These are phyloP conservation scores for Thuidium tamariscinum DNA, from an alignment of 225 moss, liverwort and hornwort species.

Conservation along the genomic window DNA sequence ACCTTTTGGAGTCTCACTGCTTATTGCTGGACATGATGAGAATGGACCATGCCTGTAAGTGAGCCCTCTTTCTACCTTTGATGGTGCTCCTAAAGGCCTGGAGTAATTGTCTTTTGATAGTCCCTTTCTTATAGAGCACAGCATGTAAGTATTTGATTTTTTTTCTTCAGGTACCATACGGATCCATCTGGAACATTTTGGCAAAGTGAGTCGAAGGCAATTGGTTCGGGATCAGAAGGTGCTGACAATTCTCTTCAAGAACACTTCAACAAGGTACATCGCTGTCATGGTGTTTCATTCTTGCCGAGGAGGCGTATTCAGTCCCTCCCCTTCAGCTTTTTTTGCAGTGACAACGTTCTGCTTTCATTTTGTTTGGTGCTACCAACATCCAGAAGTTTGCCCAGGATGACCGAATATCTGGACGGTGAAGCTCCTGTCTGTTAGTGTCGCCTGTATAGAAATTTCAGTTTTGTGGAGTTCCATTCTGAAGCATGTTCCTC, in stretches of 20 bases:
- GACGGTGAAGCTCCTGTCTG: neutral
- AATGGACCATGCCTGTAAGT: constrained; percentile 87
- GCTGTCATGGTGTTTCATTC: neutral
- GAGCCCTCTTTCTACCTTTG: neutral
- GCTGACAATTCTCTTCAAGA: constrained; percentile 96
- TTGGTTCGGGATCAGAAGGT: constrained; percentile 98
- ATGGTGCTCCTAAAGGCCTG: neutral
- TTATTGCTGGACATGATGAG: constrained; percentile 91
- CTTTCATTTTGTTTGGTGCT: neutral
- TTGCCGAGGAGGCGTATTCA: neutral
- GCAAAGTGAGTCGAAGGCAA: constrained; percentile 97
- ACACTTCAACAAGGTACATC: constrained; percentile 68
- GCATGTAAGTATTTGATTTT: neutral
- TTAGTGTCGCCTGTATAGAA: neutral
- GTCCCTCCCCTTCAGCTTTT: neutral
- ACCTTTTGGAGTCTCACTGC: constrained; percentile 91
- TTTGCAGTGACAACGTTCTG: neutral
- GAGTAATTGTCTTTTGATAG: neutral
- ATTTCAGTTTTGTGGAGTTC: neutral
- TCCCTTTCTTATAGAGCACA: neutral
- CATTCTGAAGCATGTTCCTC: neutral
- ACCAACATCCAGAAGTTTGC: neutral
- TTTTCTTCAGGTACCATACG: constrained; percentile 62
- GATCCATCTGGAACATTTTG: constrained; percentile 99
- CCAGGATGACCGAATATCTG: neutral